Evolutionary conservation across 164 flowering plant genomes (phyloP).

Genomic region (Akebia trifoliata): DNA sequence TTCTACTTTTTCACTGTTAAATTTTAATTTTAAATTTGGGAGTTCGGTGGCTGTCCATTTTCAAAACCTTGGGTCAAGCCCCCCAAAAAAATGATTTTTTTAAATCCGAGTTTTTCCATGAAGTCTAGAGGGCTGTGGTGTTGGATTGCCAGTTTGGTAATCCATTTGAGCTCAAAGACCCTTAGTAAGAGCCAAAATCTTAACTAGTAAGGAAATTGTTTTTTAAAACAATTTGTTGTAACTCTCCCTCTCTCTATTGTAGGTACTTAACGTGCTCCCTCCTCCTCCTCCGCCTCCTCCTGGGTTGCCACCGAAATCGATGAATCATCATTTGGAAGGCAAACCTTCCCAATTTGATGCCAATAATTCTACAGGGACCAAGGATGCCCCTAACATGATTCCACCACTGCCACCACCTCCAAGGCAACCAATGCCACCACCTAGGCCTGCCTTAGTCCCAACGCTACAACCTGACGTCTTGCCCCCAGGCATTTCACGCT

Average conservation of each 20-base stretch:
- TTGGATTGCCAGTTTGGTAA: too few relatives aligned
- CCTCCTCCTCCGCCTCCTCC: slow-evolving; percentile 83
- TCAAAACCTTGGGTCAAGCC: too few relatives aligned
- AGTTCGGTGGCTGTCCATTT: too few relatives aligned
- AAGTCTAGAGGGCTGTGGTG: too few relatives aligned
- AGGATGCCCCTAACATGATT: slow-evolving; percentile 46
- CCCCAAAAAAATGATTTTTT: too few relatives aligned
- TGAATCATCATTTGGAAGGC: slow-evolving; percentile 39
- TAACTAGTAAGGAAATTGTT: too few relatives aligned
- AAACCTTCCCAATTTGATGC: slow-evolving; percentile 36
- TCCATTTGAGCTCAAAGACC: too few relatives aligned
- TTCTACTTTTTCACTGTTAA: too few relatives aligned
- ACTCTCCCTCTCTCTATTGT: slow-evolving; percentile 7
- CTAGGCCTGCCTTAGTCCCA: slow-evolving; percentile 42
- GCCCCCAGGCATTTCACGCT: slow-evolving; percentile 78
- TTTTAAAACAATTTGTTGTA: slow-evolving; percentile 1
- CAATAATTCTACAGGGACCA: slow-evolving; percentile 26
- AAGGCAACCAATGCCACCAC: slow-evolving; percentile 38
- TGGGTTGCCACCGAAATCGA: slow-evolving; percentile 42
- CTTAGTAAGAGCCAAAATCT: too few relatives aligned
- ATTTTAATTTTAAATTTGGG: too few relatives aligned
- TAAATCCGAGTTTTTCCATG: too few relatives aligned
- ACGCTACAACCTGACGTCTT: slow-evolving; percentile 60
- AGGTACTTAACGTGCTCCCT: slow-evolving; percentile 49
- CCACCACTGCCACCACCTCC: slow-evolving; percentile 75